Evolutionary conservation across 2,329 filamentous ascomycete genomes (phyloP), one percentile per base, ranked within the genome.

Genomic region (Cladosporium sp.): DNA sequence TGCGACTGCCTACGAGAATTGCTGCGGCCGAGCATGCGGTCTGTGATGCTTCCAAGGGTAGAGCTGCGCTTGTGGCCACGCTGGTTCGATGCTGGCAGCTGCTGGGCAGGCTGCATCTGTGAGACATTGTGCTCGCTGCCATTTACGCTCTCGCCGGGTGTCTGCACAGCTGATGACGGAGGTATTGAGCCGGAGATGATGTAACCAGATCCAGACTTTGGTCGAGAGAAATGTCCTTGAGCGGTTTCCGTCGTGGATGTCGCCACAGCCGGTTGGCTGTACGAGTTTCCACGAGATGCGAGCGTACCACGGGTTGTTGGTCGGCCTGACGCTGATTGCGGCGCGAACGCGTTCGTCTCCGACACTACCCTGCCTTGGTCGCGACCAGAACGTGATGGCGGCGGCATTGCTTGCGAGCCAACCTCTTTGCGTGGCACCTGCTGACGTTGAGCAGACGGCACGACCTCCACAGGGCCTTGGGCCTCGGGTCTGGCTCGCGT

Each of bases 181-280:
- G 86, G 80, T 58, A 89, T 85, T 16, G 89, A 85, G 61, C 86
- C 83, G 23, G 90, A 90, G 34, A 94, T 92, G 58, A 87, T 86
- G 75, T 93, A 92, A 43, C 73, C 89, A 87, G 69, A 84, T 79
- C 77, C 84, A 83, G 84, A 81, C 76, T 85, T 86, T 70, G 78
- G 84, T 79, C 97, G 94, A 70, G 95, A 91, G 72, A 98, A 92
- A 68, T 91, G 91, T 68, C 93, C 94, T 76, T 97, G 91, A 4
- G 87, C 93, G 77, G 95, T 97, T 61, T 93, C 95, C 71, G 91
- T 89, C 58, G 93, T 93, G 67, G 97, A 89, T 57, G 92, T 88
- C 32, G 95, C 93, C 64, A 92, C 92, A 54, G 89, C 89, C 58
- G 94, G 95, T 78, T 96, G 92, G 69, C 92, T 92, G 77, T 98